Evolutionary conservation across 2,329 filamentous ascomycete genomes (phyloP).

Genomic region (Lojkania enalia): DNA sequence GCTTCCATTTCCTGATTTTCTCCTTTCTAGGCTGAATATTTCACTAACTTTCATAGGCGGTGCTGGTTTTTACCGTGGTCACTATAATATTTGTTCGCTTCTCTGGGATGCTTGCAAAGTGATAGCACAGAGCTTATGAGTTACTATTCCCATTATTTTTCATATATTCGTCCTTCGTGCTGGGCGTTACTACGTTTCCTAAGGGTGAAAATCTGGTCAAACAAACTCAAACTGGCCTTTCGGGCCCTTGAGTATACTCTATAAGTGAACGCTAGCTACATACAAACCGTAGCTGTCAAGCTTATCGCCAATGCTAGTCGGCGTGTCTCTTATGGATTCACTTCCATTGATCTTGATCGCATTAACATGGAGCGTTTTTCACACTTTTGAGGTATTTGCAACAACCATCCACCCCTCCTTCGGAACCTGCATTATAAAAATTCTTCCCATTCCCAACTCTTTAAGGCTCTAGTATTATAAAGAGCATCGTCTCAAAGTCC

Average conservation of each 20-base stretch:
- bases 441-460: too few relatives aligned
- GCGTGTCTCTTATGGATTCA: not conserved
- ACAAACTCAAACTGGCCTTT: not conserved
- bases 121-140: not conserved
- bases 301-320: not conserved
- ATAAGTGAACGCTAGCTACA: not conserved
- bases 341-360: not conserved
- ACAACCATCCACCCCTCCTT: too few relatives aligned
- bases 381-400: conserved; percentile 5
- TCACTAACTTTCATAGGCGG: conserved; percentile 5
- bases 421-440: too few relatives aligned
- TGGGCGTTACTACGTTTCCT: conserved; percentile 14
- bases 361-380: not conserved
- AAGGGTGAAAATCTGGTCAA: not conserved
- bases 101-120: not conserved
- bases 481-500: too few relatives aligned
- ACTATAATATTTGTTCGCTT: conserved; percentile 13
- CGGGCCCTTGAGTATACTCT: not conserved
- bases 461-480: too few relatives aligned
- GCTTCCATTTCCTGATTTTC: not conserved
- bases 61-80: conserved; percentile 17
- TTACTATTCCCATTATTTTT: conserved; percentile 14
- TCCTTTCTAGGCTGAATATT: not conserved
- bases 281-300: not conserved
- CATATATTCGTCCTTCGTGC: conserved; percentile 18